A percentile compares a stretch with the other conserved stretches of the same genome.
phyloP scores from a whole-genome alignment of 495 filamentous ascomycete genomes.

The Aspergillus funiculosus region DNA sequence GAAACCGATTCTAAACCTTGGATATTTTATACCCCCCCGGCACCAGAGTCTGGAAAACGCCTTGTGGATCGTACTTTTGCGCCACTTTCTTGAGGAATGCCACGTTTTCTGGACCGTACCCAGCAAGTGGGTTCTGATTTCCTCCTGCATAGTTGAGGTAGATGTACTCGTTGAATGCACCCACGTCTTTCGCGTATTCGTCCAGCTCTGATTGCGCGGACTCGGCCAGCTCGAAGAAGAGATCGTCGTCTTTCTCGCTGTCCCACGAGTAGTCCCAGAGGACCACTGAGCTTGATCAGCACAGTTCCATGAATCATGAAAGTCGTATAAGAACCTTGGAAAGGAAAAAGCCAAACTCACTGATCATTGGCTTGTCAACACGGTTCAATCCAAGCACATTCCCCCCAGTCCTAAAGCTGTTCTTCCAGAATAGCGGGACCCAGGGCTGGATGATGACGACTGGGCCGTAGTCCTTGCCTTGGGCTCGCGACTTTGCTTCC shows the following conservation, averaged over 20 bases:
- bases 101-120: slow-evolving; percentile 44
- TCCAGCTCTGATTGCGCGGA: slow-evolving; percentile 15
- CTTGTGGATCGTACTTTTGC: slow-evolving; percentile 45
- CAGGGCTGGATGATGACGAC: slow-evolving; percentile 22
- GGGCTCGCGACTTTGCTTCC: slow-evolving; percentile 9
- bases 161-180: slow-evolving; percentile 21
- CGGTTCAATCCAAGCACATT: slow-evolving; percentile 25
- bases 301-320: background rate
- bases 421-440: slow-evolving; percentile 18
- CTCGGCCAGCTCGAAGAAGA: slow-evolving; percentile 18
- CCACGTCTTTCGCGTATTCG: slow-evolving; percentile 21
- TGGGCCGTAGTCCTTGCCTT: slow-evolving; percentile 14
- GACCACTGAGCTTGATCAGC: too few species aligned
- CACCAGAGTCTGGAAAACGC: slow-evolving; percentile 45
- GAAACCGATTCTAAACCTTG: background rate
- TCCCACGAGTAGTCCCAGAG: slow-evolving; percentile 24
- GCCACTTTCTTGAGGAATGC: slow-evolving; percentile 31
- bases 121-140: slow-evolving; percentile 39
- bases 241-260: slow-evolving; percentile 14
- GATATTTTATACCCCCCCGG: slow-evolving; percentile 35
- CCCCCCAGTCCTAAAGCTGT: slow-evolving; percentile 14
- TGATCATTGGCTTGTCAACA: slow-evolving; percentile 22
- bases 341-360: slow-evolving; percentile 8
- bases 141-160: slow-evolving; percentile 36
- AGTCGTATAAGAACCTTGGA: background rate